Percentiles rank a stretch among this genome's conserved stretches.
These are phyloP conservation scores for Bombardia bombarda DNA, from an alignment of 495 filamentous ascomycete genomes.

Conservation along the genomic window DNA sequence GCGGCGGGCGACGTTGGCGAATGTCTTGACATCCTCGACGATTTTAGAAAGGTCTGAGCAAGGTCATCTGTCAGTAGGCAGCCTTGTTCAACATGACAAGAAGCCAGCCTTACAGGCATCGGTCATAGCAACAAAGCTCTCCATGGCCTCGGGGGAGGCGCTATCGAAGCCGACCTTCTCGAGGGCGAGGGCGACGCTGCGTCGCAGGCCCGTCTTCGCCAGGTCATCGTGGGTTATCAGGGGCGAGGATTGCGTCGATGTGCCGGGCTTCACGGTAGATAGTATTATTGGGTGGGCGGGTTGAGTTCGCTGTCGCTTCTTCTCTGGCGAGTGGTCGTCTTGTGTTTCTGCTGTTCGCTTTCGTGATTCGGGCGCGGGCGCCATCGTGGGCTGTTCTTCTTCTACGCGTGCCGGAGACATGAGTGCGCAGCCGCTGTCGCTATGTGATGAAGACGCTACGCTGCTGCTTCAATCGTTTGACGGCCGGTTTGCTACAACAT, in stretches of 20 bases:
- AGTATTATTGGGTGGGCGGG: slow-evolving; percentile 7
- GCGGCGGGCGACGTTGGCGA: slow-evolving; percentile 29
- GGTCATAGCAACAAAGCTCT: slow-evolving; percentile 28
- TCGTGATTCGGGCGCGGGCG: slow-evolving; percentile 15
- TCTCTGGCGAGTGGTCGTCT: slow-evolving; percentile 4
- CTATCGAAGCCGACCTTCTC: slow-evolving; percentile 34
- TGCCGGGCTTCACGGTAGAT: background rate
- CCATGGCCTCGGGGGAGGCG: slow-evolving; percentile 31
- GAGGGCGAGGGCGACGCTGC: slow-evolving; percentile 31
- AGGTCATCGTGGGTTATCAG: slow-evolving; percentile 18
- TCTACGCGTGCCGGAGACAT: slow-evolving; percentile 7
- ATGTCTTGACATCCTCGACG: slow-evolving; percentile 20
- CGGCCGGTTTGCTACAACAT: too few relatives aligned
- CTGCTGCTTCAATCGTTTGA: too few relatives aligned
- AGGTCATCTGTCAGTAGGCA: slow-evolving; percentile 6
- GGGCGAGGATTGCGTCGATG: slow-evolving; percentile 1
- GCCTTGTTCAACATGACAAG: background rate
- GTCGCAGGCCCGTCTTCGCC: slow-evolving; percentile 29
- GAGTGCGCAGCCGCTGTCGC: background rate
- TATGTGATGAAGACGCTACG: too few relatives aligned
- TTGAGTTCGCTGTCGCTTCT: slow-evolving; percentile 28
- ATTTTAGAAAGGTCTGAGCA: slow-evolving; percentile 27
- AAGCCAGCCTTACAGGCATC: slow-evolving; percentile 28
- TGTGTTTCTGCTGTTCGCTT: slow-evolving; percentile 19
- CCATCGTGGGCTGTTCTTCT: slow-evolving; percentile 1